A percentile compares a stretch with the other conserved stretches of the same genome.
Conservation (phyloP, 1,284 basidiomycete genomes). For the Sanghuangporus sanghuang region DNA sequence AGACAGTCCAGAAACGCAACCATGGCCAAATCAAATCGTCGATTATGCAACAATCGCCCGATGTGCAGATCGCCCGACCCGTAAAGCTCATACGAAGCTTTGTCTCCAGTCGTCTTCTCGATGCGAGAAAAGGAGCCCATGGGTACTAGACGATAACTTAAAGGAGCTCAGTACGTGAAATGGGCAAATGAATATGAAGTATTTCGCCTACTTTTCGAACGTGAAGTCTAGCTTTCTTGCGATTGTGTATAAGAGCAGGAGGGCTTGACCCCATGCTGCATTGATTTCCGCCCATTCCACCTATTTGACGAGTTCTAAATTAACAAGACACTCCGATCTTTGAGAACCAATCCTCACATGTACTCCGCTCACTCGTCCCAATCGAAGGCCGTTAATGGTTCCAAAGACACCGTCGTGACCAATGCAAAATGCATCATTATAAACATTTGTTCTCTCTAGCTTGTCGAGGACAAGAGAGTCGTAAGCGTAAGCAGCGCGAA, state of each 20-base stretch:
- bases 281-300: slow-evolving; percentile 99
- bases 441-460: slow-evolving; percentile 92
- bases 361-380: slow-evolving; percentile 81
- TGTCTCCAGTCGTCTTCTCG: slow-evolving; percentile 78
- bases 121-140: slow-evolving; percentile 93
- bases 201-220: slow-evolving; percentile 66
- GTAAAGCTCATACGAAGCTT: slow-evolving; percentile 82
- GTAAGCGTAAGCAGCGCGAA: slow-evolving; percentile 71
- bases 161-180: slow-evolving; percentile 16
- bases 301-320: slow-evolving; percentile 29
- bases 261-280: slow-evolving; percentile 95
- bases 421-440: slow-evolving; percentile 98
- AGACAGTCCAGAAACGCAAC: slow-evolving; percentile 94
- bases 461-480: slow-evolving; percentile 77
- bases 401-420: slow-evolving; percentile 92
- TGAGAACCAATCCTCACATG: slow-evolving; percentile 41
- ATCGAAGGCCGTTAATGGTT: slow-evolving; percentile 92
- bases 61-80: slow-evolving; percentile 89
- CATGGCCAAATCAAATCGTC: slow-evolving; percentile 95
- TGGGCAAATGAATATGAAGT: slow-evolving; percentile 15
- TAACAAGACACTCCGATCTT: background rate
- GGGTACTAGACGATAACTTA: slow-evolving; percentile 82
- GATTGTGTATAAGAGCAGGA: slow-evolving; percentile 88
- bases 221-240: slow-evolving; percentile 84
- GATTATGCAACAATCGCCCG: slow-evolving; percentile 85